Conservation (phyloP, 495 filamentous ascomycete genomes). For the Neurospora sp. region DNA sequence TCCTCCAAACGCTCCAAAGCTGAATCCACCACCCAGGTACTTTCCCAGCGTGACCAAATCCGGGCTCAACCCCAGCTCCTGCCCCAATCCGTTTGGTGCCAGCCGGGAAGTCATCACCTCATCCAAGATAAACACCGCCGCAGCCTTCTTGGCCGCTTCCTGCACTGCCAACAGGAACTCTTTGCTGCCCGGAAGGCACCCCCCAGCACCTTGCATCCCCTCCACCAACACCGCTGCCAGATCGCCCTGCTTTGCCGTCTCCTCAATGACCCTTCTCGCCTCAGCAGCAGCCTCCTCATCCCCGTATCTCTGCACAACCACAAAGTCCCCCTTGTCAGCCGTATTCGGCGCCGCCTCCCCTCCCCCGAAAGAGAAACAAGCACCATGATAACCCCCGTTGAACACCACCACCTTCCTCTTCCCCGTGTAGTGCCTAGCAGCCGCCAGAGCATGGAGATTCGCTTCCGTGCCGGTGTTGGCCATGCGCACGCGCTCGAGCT, state of each 20-base stretch:
- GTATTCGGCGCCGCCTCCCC: slow-evolving; percentile 17
- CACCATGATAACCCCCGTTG: slow-evolving; percentile 47
- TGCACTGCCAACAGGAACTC: slow-evolving; percentile 35
- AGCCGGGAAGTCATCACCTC: slow-evolving; percentile 57
- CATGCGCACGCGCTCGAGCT: slow-evolving; percentile 37
- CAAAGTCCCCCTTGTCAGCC: slow-evolving; percentile 34
- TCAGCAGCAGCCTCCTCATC: slow-evolving; percentile 29
- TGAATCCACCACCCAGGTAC: slow-evolving; percentile 52
- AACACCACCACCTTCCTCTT: slow-evolving; percentile 39
- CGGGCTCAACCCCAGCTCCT: slow-evolving; percentile 32
- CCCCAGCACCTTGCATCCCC: slow-evolving; percentile 47
- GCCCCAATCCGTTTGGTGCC: slow-evolving; percentile 35
- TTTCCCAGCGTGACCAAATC: slow-evolving; percentile 56
- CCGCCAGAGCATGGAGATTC: slow-evolving; percentile 37
- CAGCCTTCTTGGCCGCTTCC: slow-evolving; percentile 22
- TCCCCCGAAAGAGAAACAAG: slow-evolving; percentile 28
- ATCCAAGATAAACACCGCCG: slow-evolving; percentile 49
- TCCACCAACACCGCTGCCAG: slow-evolving; percentile 51
- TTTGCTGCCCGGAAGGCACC: slow-evolving; percentile 32
- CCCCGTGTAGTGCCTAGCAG: slow-evolving; percentile 30
- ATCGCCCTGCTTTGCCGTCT: slow-evolving; percentile 1
- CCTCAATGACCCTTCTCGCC: slow-evolving; percentile 13
- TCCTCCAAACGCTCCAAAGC: slow-evolving; percentile 56
- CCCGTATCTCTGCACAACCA: slow-evolving; percentile 40
- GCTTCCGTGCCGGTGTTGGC: slow-evolving; percentile 47